Base-by-base conservation (phyloP, 179 eudicot species). In the Silene coronaria region DNA sequence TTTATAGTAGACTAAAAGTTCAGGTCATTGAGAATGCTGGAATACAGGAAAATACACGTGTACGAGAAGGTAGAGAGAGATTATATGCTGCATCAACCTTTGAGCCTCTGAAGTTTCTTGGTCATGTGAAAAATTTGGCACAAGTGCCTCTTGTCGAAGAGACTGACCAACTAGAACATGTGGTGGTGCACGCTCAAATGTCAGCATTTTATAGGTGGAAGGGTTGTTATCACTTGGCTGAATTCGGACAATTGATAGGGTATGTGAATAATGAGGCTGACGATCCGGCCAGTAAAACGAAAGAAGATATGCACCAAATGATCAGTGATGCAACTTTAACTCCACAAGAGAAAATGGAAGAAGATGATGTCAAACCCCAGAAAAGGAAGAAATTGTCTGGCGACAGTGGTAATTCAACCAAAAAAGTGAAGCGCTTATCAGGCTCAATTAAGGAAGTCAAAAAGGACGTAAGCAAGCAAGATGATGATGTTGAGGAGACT, bases 21-120 rank as follows among this genome's bases (percentile, higher is more conserved):
- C 86, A 83, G 70, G 81, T 46, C 64, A 60, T 74, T 67, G 71
- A 77, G 48, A 79, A 75, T 70, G 80, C 79, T 59, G 86, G 79
- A 58, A 73, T 69, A 66, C 77, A 66, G 59, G 82, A 71, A 70
- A 46, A 70, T 23, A 55, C 71, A 36, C 38, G 76, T 16, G 24
- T 27, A 21, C 84, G 77, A 78, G 82, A 75, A 66, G 87, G 89
- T 21, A 77, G 86, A 23, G 96, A 90, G 68, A 85, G 80, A 28
- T 76, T 77, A 70, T 88, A 80, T 24, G 78, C 74, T 45, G 86
- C 79, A 19, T 77, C 78, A 21, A 67, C 85, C 34, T 90, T 91
- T 82, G 71, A 53, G 38, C 91, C 96, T 58, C 71, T 32, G 77
- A 78, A 87, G 14, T 70, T 90, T 70, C 74, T 90, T 38, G 76